A percentile compares a stretch with the other conserved stretches of the same genome.
Evolutionary conservation across 2,329 filamentous ascomycete species (phyloP).

Genomic region (Colletotrichum ledebouriae): DNA sequence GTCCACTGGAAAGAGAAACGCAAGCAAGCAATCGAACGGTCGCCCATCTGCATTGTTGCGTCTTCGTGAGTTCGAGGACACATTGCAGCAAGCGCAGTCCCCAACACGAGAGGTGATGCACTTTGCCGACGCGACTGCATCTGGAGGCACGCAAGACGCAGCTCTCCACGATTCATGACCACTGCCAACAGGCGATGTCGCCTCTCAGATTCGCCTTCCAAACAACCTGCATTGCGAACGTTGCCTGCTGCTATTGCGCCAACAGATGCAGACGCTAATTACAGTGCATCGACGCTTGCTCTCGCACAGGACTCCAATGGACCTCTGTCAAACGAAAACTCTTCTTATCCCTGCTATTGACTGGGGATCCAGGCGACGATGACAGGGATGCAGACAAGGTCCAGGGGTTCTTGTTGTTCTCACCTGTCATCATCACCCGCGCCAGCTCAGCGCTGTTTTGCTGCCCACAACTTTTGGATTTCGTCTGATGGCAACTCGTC

Average conservation of each 20-base stretch:
- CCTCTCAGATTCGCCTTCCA: background rate
- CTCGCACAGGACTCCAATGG: conserved; percentile 6
- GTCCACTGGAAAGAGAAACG: background rate
- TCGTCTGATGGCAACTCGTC: conserved; percentile 30
- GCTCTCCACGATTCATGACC: conserved; percentile 14
- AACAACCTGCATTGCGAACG: conserved; percentile 17
- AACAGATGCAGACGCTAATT: conserved; percentile 16
- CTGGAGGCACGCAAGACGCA: background rate
- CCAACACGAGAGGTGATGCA: conserved; percentile 7
- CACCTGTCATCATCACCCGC: conserved; percentile 29
- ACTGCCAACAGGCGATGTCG: background rate
- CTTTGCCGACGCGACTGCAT: conserved; percentile 5
- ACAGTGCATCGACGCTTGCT: conserved; percentile 30
- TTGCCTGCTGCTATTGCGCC: conserved; percentile 21
- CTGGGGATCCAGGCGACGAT: conserved; percentile 27
- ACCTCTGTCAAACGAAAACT: conserved; percentile 34
- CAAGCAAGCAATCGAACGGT: background rate
- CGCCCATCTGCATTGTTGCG: background rate
- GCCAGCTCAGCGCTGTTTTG: conserved; percentile 5
- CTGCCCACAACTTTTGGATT: conserved; percentile 23
- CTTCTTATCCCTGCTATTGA: conserved; percentile 27
- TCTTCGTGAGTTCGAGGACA: background rate
- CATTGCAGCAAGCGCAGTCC: background rate
- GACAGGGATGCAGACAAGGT: conserved; percentile 30
- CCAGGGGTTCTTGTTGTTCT: conserved; percentile 30